Percentiles rank a stretch among this genome's conserved stretches.
phyloP scores from a whole-genome alignment of 2,329 filamentous ascomycete genomes.

The Microsporum audouinii region DNA sequence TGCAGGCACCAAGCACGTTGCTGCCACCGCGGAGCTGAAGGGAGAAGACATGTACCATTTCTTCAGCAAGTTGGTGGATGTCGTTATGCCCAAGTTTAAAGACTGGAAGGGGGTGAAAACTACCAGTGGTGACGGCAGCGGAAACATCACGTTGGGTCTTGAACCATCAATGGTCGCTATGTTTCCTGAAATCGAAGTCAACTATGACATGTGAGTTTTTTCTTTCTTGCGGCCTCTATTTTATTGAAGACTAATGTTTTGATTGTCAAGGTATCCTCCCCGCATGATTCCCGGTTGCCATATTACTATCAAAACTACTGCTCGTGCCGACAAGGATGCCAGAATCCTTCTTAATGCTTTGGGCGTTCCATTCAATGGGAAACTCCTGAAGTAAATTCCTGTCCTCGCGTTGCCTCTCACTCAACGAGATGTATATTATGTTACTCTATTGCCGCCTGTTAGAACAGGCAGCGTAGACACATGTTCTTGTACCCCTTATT shows the following conservation, averaged over 20 bases:
- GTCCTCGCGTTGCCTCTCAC: not conserved
- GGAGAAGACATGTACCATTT: conserved; percentile 83
- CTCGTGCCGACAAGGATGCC: conserved; percentile 73
- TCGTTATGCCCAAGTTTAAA: conserved; percentile 91
- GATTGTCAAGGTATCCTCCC: conserved; percentile 44
- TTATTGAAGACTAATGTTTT: not conserved
- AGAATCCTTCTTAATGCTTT: conserved; percentile 60
- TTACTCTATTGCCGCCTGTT: not conserved
- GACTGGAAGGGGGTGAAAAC: conserved; percentile 78
- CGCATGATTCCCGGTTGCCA: conserved; percentile 78
- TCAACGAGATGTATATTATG: not conserved
- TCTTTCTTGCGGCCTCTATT: not conserved
- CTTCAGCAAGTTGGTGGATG: conserved; percentile 74
- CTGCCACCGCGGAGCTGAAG: conserved; percentile 64
- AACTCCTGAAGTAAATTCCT: conserved; percentile 46
- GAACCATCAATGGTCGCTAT: conserved; percentile 61
- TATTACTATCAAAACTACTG: conserved; percentile 72
- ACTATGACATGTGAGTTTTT: conserved; percentile 69
- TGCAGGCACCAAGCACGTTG: conserved; percentile 54
- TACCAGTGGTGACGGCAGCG: conserved; percentile 70
- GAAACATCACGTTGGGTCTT: conserved; percentile 78
- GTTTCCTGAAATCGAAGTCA: conserved; percentile 90
- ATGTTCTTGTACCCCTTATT: not conserved
- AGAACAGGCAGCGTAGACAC: not conserved
- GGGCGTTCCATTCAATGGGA: conserved; percentile 73